A percentile compares a stretch with the other conserved stretches of the same genome.
Evolutionary conservation across 2,329 filamentous ascomycete genomes (phyloP).

Genomic region (Polychaeton citri): DNA sequence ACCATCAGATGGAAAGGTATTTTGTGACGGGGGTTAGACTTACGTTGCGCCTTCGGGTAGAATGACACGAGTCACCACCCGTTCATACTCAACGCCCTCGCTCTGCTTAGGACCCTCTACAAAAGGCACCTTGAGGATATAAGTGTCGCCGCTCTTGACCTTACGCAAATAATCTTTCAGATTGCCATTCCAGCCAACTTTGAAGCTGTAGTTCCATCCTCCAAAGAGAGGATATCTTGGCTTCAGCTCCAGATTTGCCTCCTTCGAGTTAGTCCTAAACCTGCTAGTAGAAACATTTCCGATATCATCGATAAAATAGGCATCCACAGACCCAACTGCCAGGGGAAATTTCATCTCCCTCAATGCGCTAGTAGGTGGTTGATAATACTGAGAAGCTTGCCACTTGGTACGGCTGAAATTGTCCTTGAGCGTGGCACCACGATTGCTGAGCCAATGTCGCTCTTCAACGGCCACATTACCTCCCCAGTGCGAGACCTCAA

Average conservation of each 20-base stretch:
- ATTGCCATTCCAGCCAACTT: constrained; percentile 88
- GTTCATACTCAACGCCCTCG: constrained; percentile 78
- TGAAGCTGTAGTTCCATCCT: constrained; percentile 96
- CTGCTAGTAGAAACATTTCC: constrained; percentile 91
- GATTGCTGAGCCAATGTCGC: constrained; percentile 76
- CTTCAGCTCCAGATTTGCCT: constrained; percentile 72
- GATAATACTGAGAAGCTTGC: constrained; percentile 42
- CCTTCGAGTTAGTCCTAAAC: constrained; percentile 56
- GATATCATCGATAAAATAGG: constrained; percentile 93
- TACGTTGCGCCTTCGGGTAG: constrained; percentile 83
- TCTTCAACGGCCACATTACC: constrained; percentile 94
- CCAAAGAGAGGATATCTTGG: constrained; percentile 94
- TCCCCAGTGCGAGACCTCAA: constrained; percentile 97
- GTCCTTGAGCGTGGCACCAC: constrained; percentile 56
- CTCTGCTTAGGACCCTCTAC: constrained; percentile 77
- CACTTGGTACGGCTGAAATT: constrained; percentile 37
- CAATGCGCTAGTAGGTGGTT: constrained; percentile 62
- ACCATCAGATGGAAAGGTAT: background rate
- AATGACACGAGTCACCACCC: constrained; percentile 66
- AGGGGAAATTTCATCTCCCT: constrained; percentile 74
- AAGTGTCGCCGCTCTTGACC: constrained; percentile 50
- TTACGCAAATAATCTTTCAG: constrained; percentile 62
- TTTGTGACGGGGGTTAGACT: constrained; percentile 30
- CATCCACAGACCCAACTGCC: constrained; percentile 62
- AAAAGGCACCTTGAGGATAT: constrained; percentile 81